Evolutionary conservation across 805 yeast genomes (phyloP), one percentile per base, ranked within the genome.

Genomic region (Candida golubevii): DNA sequence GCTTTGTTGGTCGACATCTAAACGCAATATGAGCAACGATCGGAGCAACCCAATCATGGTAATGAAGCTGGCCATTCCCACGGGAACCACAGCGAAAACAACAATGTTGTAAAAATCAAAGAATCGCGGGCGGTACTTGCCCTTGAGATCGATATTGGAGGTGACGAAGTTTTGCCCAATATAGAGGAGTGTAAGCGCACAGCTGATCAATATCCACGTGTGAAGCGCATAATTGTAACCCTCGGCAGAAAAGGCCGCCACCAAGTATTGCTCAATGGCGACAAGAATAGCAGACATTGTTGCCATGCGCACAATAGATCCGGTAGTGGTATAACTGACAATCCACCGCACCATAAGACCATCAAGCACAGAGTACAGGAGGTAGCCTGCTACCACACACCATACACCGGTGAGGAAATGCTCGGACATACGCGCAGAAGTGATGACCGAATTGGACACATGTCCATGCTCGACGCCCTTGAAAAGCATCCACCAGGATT

Each of bases 61-160:
- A 23, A 90, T 66, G 57, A 93, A 91, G 55, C 97, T 87, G 5
- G 98, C 97, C 47, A 91, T 58, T 0, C 99, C 98, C 13, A 91
- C 88, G 0, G 99, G 99, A n/a, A 91, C 97, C 34, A 91, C 99
- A 2, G 98, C 97, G 67, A 88, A 91, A 1, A 91, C 97, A 0
- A 86, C 88, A 39, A 93, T 86, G 54, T 85, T 87, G 62, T 88
- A 88, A 44, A 90, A 72, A 61, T 91, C 95, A 47, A 90, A 86
- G 31, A 89, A 83, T 43, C 96, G 74, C 34, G 79, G 75, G 28
- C 63, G 52, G 52, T 61, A 67, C 54, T 69, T 59, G 6, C 67
- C 73, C 49, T 75, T 75, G 39, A 77, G 60, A 46, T 80, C 81
- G 44, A 85, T 59, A 58, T 85, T 83, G 44, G 89, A 83, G 10